These are phyloP conservation scores for Mycena haematopus DNA, from an alignment of 768 basidiomycete species.

Conservation along the genomic window DNA sequence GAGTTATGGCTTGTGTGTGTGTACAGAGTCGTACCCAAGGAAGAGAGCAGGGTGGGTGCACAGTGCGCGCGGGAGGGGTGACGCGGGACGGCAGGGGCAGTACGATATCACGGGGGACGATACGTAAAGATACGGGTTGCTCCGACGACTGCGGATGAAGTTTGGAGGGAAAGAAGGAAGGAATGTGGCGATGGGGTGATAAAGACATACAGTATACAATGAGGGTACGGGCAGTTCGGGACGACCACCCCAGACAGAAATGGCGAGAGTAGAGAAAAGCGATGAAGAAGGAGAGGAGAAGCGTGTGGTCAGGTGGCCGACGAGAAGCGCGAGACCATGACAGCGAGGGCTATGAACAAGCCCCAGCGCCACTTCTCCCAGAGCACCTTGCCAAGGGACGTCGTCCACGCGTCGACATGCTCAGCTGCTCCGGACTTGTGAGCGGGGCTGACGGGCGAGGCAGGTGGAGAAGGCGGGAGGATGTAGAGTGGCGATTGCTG, in stretches of 20 bases:
- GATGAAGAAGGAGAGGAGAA: too few species aligned
- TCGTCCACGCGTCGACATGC: slow-evolving; percentile 58
- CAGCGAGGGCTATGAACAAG: slow-evolving; percentile 75
- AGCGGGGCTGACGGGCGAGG: slow-evolving; percentile 14
- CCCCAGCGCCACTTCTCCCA: slow-evolving; percentile 91
- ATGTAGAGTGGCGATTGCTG: slow-evolving; percentile 15
- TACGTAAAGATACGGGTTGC: too few species aligned
- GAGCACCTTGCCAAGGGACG: slow-evolving; percentile 67
- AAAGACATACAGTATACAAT: not conserved
- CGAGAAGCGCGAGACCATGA: slow-evolving; percentile 79
- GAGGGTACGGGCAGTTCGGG: not conserved
- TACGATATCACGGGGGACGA: too few species aligned
- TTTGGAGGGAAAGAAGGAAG: not conserved
- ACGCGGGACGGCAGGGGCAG: too few species aligned
- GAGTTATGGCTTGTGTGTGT: too few species aligned
- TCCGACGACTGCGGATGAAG: too few species aligned
- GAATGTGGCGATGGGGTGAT: not conserved
- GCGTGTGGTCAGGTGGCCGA: slow-evolving; percentile 46
- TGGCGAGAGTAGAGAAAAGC: too few species aligned
- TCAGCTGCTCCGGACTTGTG: slow-evolving; percentile 28
- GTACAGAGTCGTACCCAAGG: too few species aligned
- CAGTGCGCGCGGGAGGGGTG: too few species aligned
- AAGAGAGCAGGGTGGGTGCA: too few species aligned
- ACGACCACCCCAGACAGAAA: too few species aligned
- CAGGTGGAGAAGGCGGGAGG: slow-evolving; percentile 14